Base-by-base conservation (phyloP, 768 basidiomycete genomes). In the Amylocystis lapponica region DNA sequence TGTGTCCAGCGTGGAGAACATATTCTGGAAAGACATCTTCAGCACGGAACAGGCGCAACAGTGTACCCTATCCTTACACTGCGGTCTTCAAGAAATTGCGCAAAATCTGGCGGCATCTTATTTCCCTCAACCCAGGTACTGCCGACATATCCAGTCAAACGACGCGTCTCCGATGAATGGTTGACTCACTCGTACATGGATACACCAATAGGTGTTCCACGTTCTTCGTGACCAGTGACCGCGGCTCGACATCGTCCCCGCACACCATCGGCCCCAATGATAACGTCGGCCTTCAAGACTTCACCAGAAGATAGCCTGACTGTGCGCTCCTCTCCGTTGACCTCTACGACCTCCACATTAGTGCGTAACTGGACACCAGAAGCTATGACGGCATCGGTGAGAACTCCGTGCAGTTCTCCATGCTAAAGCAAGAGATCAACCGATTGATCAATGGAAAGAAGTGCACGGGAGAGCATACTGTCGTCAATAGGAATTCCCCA, bases 231-330 rank as follows among this genome's bases (percentile, higher is more conserved):
- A 0, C 52, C 56, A 4, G 51, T 37, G 17, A 56, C 27, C 1
- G 48, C 23, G 14, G 36, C 33, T 11, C 62, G 53, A 27, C 51
- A 53, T 2, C 53, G 29, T 7, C 64, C 62, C 23, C 45, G 47
- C 25, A 46, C 46, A 39, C 66, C 66, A 41, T 67, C 66, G 14
- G 66, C 66, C 11, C 65, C 66, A 16, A 68, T 48, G 16, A 68
- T 46, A 17, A 67, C 46, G 36, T 67, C 66, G 13, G 55, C 61
- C 3, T 48, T 31, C 19, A 66, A 14, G 14, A 52, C 48, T 32
- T 65, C 60, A 2, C 66, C 66, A 4, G 48, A 53, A 10, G 48
- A 47, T 5, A 66, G 51, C 10, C 51, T 57, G 10, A 66, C 55
- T 17, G 54, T 54, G 20, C 48, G 37, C 43, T 51, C 31, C 22